A percentile compares a stretch with the other conserved stretches of the same genome.
These are phyloP conservation scores for Tylopilus sp. DNA, from an alignment of 768 basidiomycete genomes.

Conservation along the genomic window DNA sequence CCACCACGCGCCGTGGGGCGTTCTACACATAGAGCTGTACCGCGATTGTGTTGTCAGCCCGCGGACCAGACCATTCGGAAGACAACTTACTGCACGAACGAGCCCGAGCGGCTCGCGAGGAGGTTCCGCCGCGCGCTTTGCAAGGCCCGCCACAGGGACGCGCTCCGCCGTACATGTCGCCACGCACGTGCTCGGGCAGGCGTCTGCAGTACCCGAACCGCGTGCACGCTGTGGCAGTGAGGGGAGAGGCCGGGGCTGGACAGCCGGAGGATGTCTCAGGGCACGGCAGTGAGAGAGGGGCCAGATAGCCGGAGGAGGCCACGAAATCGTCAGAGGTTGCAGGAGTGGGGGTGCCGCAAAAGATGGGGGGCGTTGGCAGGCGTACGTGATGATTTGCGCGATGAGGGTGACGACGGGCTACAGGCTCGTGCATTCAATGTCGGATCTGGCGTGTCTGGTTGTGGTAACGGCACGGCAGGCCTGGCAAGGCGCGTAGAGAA, in stretches of 20 bases:
- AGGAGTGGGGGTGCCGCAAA: not conserved
- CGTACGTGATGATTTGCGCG: not conserved
- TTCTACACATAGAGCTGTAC: not conserved
- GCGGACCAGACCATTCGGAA: not conserved
- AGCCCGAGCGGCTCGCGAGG: not conserved
- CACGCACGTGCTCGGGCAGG: not conserved
- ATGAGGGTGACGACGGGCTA: not conserved
- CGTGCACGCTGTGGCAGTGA: no score
- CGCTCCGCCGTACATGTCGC: conserved; percentile 11
- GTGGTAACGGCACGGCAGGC: not conserved
- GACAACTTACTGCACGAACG: conserved; percentile 1
- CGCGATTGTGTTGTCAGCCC: not conserved
- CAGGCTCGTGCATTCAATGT: not conserved
- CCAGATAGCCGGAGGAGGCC: no score
- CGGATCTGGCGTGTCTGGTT: no score
- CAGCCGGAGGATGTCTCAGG: no score
- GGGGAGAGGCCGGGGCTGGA: no score
- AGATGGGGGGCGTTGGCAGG: not conserved
- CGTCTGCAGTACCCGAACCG: conserved; percentile 20
- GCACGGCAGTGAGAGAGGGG: no score
- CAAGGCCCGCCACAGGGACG: no score
- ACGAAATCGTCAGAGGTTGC: no score
- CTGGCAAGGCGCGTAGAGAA: conserved; percentile 13
- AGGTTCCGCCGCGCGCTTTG: no score
- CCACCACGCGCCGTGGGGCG: not conserved